Conservation (phyloP, 495 filamentous ascomycete genomes). For the Alectoria sarmentosa region DNA sequence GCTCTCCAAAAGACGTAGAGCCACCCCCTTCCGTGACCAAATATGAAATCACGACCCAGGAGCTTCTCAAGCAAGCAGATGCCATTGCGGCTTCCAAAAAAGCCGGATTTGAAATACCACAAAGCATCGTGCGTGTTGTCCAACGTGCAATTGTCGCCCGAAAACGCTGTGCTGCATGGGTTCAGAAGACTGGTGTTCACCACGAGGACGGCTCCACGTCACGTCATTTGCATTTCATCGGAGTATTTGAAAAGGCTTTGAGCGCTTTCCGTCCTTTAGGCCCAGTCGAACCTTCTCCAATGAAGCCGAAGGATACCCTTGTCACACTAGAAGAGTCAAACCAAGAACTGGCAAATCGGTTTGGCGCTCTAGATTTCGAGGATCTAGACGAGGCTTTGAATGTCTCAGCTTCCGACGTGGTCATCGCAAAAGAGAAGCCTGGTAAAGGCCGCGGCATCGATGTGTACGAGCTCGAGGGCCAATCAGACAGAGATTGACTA, state of each 20-base stretch:
- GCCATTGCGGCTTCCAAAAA: constrained; percentile 7
- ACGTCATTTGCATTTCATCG: constrained; percentile 10
- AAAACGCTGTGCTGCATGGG: constrained; percentile 16
- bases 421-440: constrained; percentile 8
- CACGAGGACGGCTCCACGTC: constrained; percentile 4
- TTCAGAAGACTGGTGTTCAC: constrained; percentile 15
- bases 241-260: constrained; percentile 8
- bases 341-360: background rate
- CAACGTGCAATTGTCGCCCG: constrained; percentile 16
- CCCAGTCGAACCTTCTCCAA: background rate
- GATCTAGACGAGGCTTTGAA: constrained; percentile 10
- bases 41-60: constrained; percentile 10
- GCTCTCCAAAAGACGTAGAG: background rate
- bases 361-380: background rate
- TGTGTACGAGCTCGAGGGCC: constrained; percentile 15
- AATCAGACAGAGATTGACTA: constrained; percentile 14
- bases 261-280: constrained; percentile 5
- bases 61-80: constrained; percentile 17
- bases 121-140: constrained; percentile 10
- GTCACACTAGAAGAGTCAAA: background rate
- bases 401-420: constrained; percentile 9
- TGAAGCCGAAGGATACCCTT: background rate
- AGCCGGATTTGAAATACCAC: constrained; percentile 1
- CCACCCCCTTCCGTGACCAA: background rate
- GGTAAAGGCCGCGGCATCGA: background rate